Conservation (phyloP, 169 alveolate genomes). For the Cryptosporidium andersoni region DNA sequence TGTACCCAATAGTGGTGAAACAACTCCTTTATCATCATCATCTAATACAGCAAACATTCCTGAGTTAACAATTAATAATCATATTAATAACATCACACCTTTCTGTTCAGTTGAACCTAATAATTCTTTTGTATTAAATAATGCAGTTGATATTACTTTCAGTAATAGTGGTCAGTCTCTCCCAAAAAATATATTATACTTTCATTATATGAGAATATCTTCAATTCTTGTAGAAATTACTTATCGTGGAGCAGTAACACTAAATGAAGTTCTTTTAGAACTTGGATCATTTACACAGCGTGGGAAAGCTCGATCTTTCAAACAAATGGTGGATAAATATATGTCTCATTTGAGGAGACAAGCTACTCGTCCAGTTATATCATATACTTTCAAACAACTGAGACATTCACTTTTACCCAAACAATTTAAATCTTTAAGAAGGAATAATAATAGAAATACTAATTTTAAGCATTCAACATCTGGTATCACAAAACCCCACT, state of each 20-base stretch:
- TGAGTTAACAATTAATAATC: neutral
- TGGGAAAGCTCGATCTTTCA: slow-evolving; percentile 34
- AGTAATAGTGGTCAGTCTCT: neutral
- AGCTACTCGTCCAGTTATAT: slow-evolving; percentile 57
- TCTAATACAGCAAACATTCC: neutral
- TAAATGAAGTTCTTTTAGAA: slow-evolving; percentile 50
- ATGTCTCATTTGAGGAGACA: slow-evolving; percentile 53
- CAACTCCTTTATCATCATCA: neutral
- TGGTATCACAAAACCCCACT: no score
- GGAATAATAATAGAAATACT: slow-evolving; percentile 34
- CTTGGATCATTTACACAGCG: slow-evolving; percentile 63
- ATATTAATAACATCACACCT: neutral
- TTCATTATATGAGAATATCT: slow-evolving; percentile 47
- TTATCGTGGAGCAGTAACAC: slow-evolving; percentile 60
- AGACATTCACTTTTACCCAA: slow-evolving; percentile 56
- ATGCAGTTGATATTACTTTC: neutral
- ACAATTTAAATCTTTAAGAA: slow-evolving; percentile 49
- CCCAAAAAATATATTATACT: slow-evolving; percentile 46
- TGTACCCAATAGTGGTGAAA: neutral
- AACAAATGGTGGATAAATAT: slow-evolving; percentile 59
- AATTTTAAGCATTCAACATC: neutral
- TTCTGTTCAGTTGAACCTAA: neutral
- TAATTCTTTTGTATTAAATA: neutral
- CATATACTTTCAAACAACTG: slow-evolving; percentile 54
- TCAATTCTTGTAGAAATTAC: slow-evolving; percentile 64